Conservation (phyloP, 768 basidiomycete genomes). For the Hemileccinum rubropunctum region DNA sequence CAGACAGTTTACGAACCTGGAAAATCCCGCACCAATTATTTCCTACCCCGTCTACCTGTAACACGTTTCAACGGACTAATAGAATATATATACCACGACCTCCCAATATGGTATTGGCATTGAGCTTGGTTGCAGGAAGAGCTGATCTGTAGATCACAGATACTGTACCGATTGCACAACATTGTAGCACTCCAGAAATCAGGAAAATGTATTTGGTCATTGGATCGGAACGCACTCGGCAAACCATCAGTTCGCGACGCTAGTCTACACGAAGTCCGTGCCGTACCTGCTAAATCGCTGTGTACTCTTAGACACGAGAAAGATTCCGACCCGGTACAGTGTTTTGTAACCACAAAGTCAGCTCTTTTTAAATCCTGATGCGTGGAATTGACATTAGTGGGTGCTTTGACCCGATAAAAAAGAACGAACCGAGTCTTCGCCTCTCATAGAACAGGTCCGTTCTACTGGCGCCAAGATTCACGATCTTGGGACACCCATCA, state of each 20-base stretch:
- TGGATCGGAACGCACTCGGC: not conserved
- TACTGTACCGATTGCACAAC: too few species aligned
- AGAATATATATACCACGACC: conserved; percentile 4
- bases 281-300: not conserved
- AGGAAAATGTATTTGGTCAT: not conserved
- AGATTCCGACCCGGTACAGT: too few species aligned
- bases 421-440: conserved; percentile 66
- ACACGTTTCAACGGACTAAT: not conserved
- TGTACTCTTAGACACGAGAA: not conserved
- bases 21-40: conserved; percentile 61
- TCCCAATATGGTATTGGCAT: not conserved
- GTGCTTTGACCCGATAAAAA: not conserved
- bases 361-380: conserved; percentile 33
- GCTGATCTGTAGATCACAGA: not conserved
- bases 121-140: not conserved
- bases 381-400: not conserved
- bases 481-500: conserved; percentile 98
- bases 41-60: conserved; percentile 58
- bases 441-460: conserved; percentile 93
- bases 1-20: conserved; percentile 57
- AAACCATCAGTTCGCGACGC: not conserved
- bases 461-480: conserved; percentile 91
- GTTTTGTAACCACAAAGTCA: conserved; percentile 7
- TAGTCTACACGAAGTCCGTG: not conserved
- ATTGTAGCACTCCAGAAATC: not conserved